Conservation (phyloP, 345 rosid genomes). For the Cochlearia excelsa region DNA sequence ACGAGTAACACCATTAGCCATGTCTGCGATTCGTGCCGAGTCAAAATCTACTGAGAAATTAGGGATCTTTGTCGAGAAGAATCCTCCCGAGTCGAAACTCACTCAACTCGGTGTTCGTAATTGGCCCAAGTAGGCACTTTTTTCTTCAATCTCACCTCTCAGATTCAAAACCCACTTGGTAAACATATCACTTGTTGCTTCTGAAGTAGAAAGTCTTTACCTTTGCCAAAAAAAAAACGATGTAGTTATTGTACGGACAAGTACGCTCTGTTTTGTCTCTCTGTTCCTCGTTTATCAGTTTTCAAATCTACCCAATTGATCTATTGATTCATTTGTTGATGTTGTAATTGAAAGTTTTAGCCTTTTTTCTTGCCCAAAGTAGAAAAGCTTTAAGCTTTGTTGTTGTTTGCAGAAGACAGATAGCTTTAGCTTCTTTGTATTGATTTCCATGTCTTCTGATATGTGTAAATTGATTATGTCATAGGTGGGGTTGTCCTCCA, state of each 20-base stretch:
- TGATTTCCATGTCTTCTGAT: neutral
- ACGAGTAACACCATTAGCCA: slow-evolving; percentile 13
- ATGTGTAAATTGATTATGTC: neutral
- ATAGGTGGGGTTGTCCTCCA: slow-evolving; percentile 94
- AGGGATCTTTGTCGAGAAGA: slow-evolving; percentile 60
- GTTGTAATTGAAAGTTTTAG: neutral
- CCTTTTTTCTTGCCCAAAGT: neutral
- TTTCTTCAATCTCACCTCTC: neutral
- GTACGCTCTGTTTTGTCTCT: neutral
- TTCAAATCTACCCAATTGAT: neutral
- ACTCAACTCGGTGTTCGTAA: slow-evolving; percentile 64
- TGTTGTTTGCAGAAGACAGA: neutral
- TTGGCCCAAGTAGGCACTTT: slow-evolving; percentile 69
- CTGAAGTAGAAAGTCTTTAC: too few species aligned
- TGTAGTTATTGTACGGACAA: neutral
- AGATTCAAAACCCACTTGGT: too few species aligned
- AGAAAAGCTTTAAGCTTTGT: slow-evolving; percentile 11
- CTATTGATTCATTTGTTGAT: neutral
- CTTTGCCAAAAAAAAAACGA: too few species aligned
- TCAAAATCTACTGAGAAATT: slow-evolving; percentile 61
- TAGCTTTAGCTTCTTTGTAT: neutral
- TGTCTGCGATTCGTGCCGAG: slow-evolving; percentile 45
- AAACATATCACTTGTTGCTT: too few species aligned
- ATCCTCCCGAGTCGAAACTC: slow-evolving; percentile 77
- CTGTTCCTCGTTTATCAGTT: neutral